Percentiles rank a stretch among this genome's conserved stretches.
phyloP scores from a whole-genome alignment of 2,329 filamentous ascomycete genomes.

The Macrophomina phaseolina region DNA sequence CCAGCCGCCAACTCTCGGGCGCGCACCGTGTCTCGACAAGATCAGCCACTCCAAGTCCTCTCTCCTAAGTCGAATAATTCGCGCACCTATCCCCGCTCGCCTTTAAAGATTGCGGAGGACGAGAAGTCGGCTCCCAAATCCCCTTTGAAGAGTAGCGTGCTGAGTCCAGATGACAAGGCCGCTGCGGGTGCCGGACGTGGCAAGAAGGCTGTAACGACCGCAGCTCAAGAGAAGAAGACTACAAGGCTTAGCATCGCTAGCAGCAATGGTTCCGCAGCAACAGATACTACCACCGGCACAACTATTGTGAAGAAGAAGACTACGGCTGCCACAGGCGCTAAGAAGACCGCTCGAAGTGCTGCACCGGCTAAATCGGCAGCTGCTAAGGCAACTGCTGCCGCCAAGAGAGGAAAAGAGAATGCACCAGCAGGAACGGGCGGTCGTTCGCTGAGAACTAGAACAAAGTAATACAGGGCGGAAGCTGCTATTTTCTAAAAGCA shows the following conservation, averaged over 20 bases:
- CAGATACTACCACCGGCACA: conserved; percentile 64
- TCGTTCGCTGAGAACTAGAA: conserved; percentile 22
- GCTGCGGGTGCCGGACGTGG: conserved; percentile 67
- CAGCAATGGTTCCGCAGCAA: conserved; percentile 67
- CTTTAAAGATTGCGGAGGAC: conserved; percentile 48
- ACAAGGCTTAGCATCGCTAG: conserved; percentile 43
- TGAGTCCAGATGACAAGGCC: conserved; percentile 49
- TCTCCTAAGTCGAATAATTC: conserved; percentile 86
- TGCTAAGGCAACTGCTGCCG: conserved; percentile 23
- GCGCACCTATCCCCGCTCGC: conserved; percentile 66
- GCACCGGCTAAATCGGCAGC: conserved; percentile 17
- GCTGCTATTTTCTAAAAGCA: not conserved
- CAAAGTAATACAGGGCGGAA: not conserved
- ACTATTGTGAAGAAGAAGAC: conserved; percentile 67
- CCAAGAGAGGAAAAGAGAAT: conserved; percentile 27
- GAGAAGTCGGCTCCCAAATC: conserved; percentile 54
- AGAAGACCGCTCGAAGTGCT: conserved; percentile 23
- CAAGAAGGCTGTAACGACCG: conserved; percentile 47
- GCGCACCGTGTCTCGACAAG: conserved; percentile 41
- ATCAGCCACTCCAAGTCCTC: conserved; percentile 64
- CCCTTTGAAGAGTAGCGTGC: conserved; percentile 53
- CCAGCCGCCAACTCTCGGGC: conserved; percentile 37
- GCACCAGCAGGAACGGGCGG: conserved; percentile 12
- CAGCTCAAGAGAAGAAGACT: conserved; percentile 44
- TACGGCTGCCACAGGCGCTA: conserved; percentile 30